Evolutionary conservation across 2,329 filamentous ascomycete species (phyloP), one percentile per base, ranked within the genome.

Genomic region (Fusarium papillatum): DNA sequence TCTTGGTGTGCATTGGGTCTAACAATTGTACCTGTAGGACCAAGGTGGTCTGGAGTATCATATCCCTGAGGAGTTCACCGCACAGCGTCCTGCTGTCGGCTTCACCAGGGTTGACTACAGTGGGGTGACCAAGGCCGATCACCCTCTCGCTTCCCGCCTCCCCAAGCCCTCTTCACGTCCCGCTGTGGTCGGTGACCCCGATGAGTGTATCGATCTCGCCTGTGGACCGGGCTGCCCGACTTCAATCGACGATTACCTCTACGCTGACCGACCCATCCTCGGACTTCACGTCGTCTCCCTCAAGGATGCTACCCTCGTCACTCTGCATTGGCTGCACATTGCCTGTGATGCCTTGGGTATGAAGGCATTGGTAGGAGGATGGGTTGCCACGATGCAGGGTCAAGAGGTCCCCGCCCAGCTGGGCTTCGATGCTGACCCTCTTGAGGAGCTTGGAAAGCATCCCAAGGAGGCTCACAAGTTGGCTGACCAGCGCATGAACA

Each of bases 121-220:
- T 29, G 62, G 66, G 16, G 34, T 70, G 4, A 41, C 57, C 34
- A 64, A 53, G 26, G 66, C 41, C 39, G 39, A 70, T 34, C 66
- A 72, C 19, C 63, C 66, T n/a, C 22, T 70, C 16, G 67, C 70
- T 16, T 63, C 48, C 11, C 67, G 70, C 8, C 48, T 72, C 46
- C 67, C 70, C 2, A 66, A 63, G 26, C 70, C 70, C 10, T 59
- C 53, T 9, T 38, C 31, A 7, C 53, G 53, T 13, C 53, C 53
- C 13, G 55, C 55, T 22, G 55, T 59, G 0, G 55, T 59, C n/a
- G 55, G 55, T 59, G 55, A 38, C 22, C 55, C 55, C 34, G 55
- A 59, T 38, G 55, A 59, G 68, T 24, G 55, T 36, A 34, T 59
- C 14, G 55, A 59, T 26, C 55, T 39, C 5, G 34, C 68, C 4